Percentiles rank a stretch among this genome's conserved stretches.
Evolutionary conservation across 2,329 filamentous ascomycete genomes (phyloP).

Genomic region (Westerdykella sp.): DNA sequence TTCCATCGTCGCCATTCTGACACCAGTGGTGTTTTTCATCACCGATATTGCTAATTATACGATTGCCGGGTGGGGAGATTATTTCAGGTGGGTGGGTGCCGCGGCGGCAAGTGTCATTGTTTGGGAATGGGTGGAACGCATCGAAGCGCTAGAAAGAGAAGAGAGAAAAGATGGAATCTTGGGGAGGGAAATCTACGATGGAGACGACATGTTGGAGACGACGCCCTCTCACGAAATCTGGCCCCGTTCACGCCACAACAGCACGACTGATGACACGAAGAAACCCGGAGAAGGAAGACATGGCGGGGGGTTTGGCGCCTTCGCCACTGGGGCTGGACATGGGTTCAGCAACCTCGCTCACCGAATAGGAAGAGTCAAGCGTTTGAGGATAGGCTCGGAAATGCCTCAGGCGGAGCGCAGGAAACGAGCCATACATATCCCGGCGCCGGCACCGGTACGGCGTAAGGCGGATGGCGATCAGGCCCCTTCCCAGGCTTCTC

Average conservation of each 20-base stretch:
- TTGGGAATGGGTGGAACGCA: conserved; percentile 96
- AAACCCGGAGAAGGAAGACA: conserved; percentile 25
- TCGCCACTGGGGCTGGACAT: conserved; percentile 19
- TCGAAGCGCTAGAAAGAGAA: conserved; percentile 84
- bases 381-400: conserved; percentile 17
- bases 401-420: conserved; percentile 10
- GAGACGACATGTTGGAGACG: conserved; percentile 81
- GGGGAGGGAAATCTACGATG: conserved; percentile 85
- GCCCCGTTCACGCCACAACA: conserved; percentile 37
- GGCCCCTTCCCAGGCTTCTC: not conserved
- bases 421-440: conserved; percentile 29
- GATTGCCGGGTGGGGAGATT: conserved; percentile 88
- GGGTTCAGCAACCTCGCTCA: conserved; percentile 25
- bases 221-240: conserved; percentile 55
- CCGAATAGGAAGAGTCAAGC: conserved; percentile 20
- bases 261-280: conserved; percentile 25
- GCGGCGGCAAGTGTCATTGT: conserved; percentile 93
- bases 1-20: conserved; percentile 73
- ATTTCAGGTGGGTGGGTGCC: conserved; percentile 92
- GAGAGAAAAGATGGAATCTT: conserved; percentile 91
- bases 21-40: conserved; percentile 89
- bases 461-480: conserved; percentile 23
- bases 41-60: conserved; percentile 80
- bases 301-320: conserved; percentile 16
- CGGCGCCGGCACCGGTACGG: conserved; percentile 25